Percentiles rank a stretch among this genome's conserved stretches.
phyloP scores from a whole-genome alignment of 495 filamentous ascomycete species.

The Acidiella bohemica region DNA sequence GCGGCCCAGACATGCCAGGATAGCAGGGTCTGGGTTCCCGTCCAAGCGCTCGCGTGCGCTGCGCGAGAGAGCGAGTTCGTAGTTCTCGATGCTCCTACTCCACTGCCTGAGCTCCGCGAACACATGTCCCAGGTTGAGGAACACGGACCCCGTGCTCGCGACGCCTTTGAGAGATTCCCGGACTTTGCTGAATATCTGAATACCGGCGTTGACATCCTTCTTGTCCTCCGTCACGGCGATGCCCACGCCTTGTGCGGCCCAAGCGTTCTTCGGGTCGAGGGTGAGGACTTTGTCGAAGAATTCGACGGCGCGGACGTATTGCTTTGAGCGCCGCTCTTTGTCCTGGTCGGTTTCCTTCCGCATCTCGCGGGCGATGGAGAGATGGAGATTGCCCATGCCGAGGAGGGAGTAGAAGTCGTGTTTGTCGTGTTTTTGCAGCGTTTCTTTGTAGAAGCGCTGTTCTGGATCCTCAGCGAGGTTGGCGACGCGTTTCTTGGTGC shows the following conservation, averaged over 20 bases:
- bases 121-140: conserved; percentile 83
- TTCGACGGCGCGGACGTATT: conserved; percentile 82
- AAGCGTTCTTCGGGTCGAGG: conserved; percentile 82
- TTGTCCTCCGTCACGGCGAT: conserved; percentile 89
- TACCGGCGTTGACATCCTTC: conserved; percentile 65
- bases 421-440: conserved; percentile 84
- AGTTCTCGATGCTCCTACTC: conserved; percentile 75
- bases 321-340: conserved; percentile 73
- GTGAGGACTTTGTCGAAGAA: conserved; percentile 97
- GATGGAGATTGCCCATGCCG: conserved; percentile 89
- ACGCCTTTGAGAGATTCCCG: conserved; percentile 71
- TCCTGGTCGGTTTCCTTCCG: conserved; percentile 75
- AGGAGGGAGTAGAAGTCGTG: conserved; percentile 90
- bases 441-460: conserved; percentile 89
- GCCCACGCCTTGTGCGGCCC: conserved; percentile 87
- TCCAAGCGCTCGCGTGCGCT: conserved; percentile 28
- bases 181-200: conserved; percentile 77
- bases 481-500: conserved; percentile 55
- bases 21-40: conserved; percentile 60
- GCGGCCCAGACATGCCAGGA: conserved; percentile 84
- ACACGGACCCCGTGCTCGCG: conserved; percentile 55
- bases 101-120: conserved; percentile 82
- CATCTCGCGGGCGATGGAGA: conserved; percentile 84
- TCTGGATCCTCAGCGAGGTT: conserved; percentile 84
- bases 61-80: conserved; percentile 77